Evolutionary conservation across 345 rosid genomes (phyloP), one percentile per base, ranked within the genome.

Genomic region (Kandelia obovata): DNA sequence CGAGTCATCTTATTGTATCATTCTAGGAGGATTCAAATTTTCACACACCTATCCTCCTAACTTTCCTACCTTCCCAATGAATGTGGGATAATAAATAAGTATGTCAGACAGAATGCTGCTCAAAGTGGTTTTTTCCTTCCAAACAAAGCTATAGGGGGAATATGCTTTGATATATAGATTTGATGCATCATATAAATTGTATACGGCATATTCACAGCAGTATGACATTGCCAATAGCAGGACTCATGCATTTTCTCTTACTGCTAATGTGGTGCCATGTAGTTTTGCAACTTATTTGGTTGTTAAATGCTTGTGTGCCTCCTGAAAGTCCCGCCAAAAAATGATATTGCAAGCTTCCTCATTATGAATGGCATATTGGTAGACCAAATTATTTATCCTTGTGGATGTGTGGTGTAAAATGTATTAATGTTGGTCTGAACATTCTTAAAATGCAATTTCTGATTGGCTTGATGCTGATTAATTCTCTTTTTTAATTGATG

Each of bases 401-500:
- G 9, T 66, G 13, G 27, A 16, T 26, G 28, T 16, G 32, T 32
- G 30, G 61, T 49, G 32, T 28, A 32, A 6, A 30, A 46, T 51
- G 16, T 26, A 5, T n/a, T 19, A 26, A n/a, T 32, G 51, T 47
- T 30, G 56, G 5, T 46, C 16, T 17, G 26, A 59, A n/a, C 25
- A 17, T 26, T 17, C 27, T 57, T 64, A n/a, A 58, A 46, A 34
- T 5, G 30, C 10, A 43, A 9, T 15, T 23, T 60, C 23, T 16
- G 26, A 9, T 49, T 53, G 37, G 6, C 43, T 56, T 47, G 4
- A 8, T 65, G 11, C 73, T 70, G 52, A 71, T 28, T 67, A 71
- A 7, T 69, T 62, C 15, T 66, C 31, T 20, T 35, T 51, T 30
- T 69, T 35, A 56, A 53, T 71, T 31, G 5, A 55, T 81, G 65